phyloP scores from a whole-genome alignment of 768 basidiomycete genomes.

The Sarcodon aspratus region DNA sequence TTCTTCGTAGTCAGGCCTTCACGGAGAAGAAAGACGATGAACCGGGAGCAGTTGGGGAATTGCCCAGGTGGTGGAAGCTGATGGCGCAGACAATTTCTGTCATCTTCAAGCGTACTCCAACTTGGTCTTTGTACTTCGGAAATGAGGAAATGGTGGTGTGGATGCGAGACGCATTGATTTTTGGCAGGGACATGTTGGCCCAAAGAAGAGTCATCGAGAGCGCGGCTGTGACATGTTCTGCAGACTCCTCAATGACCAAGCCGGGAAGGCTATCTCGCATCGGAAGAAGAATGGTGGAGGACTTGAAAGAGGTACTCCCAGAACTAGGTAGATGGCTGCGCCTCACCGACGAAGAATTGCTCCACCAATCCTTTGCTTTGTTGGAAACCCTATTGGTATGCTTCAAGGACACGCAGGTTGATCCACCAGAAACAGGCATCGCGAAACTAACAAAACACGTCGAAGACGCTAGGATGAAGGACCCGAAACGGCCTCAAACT shows the following conservation, averaged over 20 bases:
- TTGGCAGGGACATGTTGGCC: conserved; percentile 76
- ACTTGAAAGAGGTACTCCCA: conserved; percentile 67
- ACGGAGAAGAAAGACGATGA: conserved; percentile 28
- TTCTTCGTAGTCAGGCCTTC: conserved; percentile 48
- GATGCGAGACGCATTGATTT: conserved; percentile 98
- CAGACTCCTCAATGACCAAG: conserved; percentile 12
- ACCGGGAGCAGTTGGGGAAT: conserved; percentile 34
- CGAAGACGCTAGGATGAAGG: conserved; percentile 43
- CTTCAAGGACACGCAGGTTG: conserved; percentile 52
- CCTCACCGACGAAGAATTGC: conserved; percentile 82
- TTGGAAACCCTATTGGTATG: conserved; percentile 69
- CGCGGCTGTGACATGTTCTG: conserved; percentile 33
- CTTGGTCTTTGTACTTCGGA: conserved; percentile 76
- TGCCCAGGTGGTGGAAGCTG: conserved; percentile 69
- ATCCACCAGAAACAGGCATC: conserved; percentile 45
- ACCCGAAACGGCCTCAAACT: conserved; percentile 33
- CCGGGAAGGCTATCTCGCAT: conserved; percentile 32
- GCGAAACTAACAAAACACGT: conserved; percentile 57
- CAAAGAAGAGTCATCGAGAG: conserved; percentile 73
- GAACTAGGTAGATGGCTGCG: conserved; percentile 84
- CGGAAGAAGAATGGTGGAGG: conserved; percentile 65
- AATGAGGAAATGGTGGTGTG: conserved; percentile 83
- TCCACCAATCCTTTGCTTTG: conserved; percentile 82
- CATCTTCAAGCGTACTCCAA: conserved; percentile 76
- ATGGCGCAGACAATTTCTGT: conserved; percentile 73